Base-by-base conservation (phyloP, 1,139 yeast genomes). In the Lodderomyces pseudojiufengensis region DNA sequence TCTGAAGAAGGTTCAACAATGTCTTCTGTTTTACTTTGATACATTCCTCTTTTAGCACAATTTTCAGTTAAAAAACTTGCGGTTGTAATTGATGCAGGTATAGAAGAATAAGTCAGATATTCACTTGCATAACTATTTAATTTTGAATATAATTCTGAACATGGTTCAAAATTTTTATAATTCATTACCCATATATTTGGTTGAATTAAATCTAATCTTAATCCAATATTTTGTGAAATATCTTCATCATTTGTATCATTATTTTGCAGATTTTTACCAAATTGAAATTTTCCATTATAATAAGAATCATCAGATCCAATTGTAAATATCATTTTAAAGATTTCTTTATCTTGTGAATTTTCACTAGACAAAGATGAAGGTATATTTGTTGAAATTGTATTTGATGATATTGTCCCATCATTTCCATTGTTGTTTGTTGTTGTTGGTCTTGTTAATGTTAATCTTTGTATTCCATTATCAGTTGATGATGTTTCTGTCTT, bases 161-260 rank as follows among this genome's bases (percentile, higher is more conserved):
- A 66, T 25, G 48, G 50, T 28, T 45, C 45, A 34, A 61, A 48
- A 3, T 42, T 35, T 9, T 51, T 40, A 4, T 53, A 53, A 40
- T 61, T 54, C 57, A 66, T 46, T 1, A 61, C 67, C 70, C 70
- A 65, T 1, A 63, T 32, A 15, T 64, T 66, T 4, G 69, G 65
- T 40, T 64, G 72, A 10, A 55, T 27, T 5, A 61, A 23, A 42
- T 65, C 72, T 29, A 65, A 36, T 15, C 69, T 40, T 13, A 65
- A 41, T 9, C 47, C 50, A 13, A 62, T 16, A 2, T 45, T 42
- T 27, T 43, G 39, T 4, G 11, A 13, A n/a, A 13, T 22, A 3
- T 14, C 9, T 5, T 13, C 5, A 14, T 16, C 12, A 10, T 10
- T 11, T 5, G 9, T 23, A 4, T 28, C 26, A 14, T 25, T 13